Evolutionary conservation across 345 rosid species (phyloP), one percentile per base, ranked within the genome.

Genomic region (Gossypium mustelinum): DNA sequence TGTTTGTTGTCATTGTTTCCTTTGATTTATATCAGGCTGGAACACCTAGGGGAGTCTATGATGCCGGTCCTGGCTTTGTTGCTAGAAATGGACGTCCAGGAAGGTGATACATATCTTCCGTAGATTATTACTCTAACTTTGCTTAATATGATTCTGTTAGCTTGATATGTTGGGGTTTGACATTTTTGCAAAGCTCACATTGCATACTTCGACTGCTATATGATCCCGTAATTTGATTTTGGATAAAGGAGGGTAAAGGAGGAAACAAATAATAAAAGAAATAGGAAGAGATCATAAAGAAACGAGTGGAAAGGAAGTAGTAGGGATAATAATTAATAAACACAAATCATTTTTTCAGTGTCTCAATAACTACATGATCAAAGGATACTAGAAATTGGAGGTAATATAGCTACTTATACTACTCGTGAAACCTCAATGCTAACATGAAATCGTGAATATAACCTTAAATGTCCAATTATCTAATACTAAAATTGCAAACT

Each of bases 31-130:
- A 41, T 67, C 85, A 90, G 91, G 84, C 87, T 74, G 80, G 69
- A 57, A 77, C 84, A 56, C 87, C 86, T 6, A 77, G 87, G 81
- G 91, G 89, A 75, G 79, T 80, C 81, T 80, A 84, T 80, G 92
- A 90, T 82, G 80, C 67, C 59, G 86, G 84, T 76, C 76, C 88
- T 8, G 88, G 85, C 68, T 79, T 71, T 76, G 81, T 79, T 66
- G 74, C 82, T 56, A 87, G 90, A 81, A 86, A 82, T 74, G 86
- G 82, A 63, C 89, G 84, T 76, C 82, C 71, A 16, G 87, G 83
- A 78, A 86, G 93, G 93, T 89, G 78, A 71, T 55, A 7, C 60
- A 45, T 77, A 52, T 67, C 58, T 68, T 25, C 72, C 27, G 9
- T 75, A 51, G 64, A 68, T 50, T 68, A 50, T 68, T 13, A 25